Evolutionary conservation across 768 basidiomycete genomes (phyloP).

Genomic region (Multifurca ochricompacta): DNA sequence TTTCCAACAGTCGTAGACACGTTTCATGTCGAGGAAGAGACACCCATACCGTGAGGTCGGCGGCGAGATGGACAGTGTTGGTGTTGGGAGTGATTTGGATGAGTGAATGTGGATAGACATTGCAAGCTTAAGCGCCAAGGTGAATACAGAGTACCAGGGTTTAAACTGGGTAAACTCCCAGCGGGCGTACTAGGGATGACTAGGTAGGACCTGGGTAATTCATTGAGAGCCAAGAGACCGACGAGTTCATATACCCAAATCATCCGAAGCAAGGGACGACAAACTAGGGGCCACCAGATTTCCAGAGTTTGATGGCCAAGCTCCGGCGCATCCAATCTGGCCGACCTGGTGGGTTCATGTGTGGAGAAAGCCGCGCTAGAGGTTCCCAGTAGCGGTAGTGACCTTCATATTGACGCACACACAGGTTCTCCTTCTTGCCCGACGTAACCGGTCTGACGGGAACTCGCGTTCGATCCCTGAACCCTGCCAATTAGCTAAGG

Average conservation of each 20-base stretch:
- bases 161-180: no score
- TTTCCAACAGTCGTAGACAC: neutral
- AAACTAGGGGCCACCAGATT: constrained; percentile 12
- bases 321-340: constrained; percentile 7
- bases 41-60: neutral
- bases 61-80: neutral
- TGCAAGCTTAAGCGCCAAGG: neutral
- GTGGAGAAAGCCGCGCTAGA: constrained; percentile 10
- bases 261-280: constrained; percentile 13
- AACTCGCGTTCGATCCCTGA: constrained; percentile 10
- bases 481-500: constrained; percentile 16
- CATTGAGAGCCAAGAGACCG: constrained; percentile 1
- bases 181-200: constrained; percentile 7
- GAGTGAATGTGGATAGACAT: constrained; percentile 6
- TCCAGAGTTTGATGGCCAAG: constrained; percentile 9
- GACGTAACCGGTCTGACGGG: constrained; percentile 11
- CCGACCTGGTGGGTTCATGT: constrained; percentile 9
- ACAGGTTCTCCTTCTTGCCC: constrained; percentile 3
- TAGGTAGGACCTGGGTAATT: constrained; percentile 7
- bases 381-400: constrained; percentile 1
- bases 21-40: constrained; percentile 8
- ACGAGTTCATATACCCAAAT: constrained; percentile 14
- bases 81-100: neutral
- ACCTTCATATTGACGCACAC: constrained; percentile 5
- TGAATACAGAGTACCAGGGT: constrained; percentile 1